These are phyloP conservation scores for Russula sp. DNA, from an alignment of 768 basidiomycete species.

Conservation along the genomic window DNA sequence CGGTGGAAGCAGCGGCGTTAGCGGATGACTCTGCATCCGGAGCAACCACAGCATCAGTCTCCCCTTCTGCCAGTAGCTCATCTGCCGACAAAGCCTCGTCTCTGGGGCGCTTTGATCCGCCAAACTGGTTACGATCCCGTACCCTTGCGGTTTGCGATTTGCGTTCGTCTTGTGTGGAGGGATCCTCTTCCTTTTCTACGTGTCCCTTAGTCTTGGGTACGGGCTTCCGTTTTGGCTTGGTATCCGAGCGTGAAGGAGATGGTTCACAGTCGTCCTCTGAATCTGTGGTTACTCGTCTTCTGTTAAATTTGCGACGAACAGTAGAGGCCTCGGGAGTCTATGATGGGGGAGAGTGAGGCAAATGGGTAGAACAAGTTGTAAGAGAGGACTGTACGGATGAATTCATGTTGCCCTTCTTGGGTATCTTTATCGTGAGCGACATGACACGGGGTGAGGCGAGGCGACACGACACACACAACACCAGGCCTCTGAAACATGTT, in stretches of 20 bases:
- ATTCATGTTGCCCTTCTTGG: slow-evolving; percentile 14
- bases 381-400: not conserved
- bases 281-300: slow-evolving; percentile 16
- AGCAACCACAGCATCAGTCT: slow-evolving; percentile 1
- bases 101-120: slow-evolving; percentile 13
- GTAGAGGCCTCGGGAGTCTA: slow-evolving; percentile 15
- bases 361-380: not conserved
- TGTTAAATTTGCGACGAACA: slow-evolving; percentile 16
- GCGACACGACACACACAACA: not conserved
- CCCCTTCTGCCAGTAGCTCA: slow-evolving; percentile 5
- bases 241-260: slow-evolving; percentile 10
- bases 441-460: not conserved
- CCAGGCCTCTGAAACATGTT: too few species aligned
- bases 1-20: not conserved
- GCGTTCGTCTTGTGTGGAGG: slow-evolving; percentile 20
- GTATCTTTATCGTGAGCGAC: slow-evolving; percentile 17
- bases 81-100: slow-evolving; percentile 12
- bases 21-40: slow-evolving; percentile 9
- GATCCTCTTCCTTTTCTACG: slow-evolving; percentile 16
- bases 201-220: slow-evolving; percentile 9
- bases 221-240: slow-evolving; percentile 12
- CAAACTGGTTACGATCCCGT: slow-evolving; percentile 10
- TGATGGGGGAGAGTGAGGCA: not conserved
- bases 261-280: slow-evolving; percentile 18
- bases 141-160: not conserved